Percentiles rank a stretch among this genome's conserved stretches.
phyloP scores from a whole-genome alignment of 306 rosid genomes.

The Rosa multiflora region DNA sequence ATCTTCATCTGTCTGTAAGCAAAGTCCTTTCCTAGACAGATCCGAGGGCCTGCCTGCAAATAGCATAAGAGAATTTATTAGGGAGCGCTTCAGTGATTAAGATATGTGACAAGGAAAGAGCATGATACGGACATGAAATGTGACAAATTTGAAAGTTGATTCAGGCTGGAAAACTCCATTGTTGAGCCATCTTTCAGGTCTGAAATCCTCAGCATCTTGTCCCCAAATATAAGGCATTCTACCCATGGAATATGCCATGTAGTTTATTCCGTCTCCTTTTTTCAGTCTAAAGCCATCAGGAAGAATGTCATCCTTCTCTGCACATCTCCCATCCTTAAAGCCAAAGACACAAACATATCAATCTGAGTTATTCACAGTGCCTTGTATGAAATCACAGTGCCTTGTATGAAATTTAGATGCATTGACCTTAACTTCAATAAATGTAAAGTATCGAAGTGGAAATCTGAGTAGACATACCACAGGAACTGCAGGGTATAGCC shows the following conservation, averaged over 20 bases:
- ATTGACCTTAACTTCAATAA: neutral
- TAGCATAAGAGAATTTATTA: neutral
- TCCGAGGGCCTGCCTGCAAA: conserved; percentile 69
- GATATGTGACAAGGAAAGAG: neutral
- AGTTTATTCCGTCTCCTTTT: conserved; percentile 64
- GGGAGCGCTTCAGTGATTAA: neutral
- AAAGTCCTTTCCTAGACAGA: conserved; percentile 75
- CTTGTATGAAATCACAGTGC: neutral
- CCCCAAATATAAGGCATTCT: conserved; percentile 82
- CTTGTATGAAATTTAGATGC: neutral
- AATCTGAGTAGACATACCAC: conserved; percentile 24
- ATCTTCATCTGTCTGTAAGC: conserved; percentile 83
- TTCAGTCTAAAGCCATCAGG: conserved; percentile 63
- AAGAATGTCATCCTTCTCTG: conserved; percentile 55
- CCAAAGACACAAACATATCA: neutral
- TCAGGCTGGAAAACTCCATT: conserved; percentile 56
- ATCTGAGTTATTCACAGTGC: neutral
- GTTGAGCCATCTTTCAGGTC: conserved; percentile 73
- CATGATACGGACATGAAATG: conserved; percentile 61
- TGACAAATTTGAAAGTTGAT: conserved; percentile 72
- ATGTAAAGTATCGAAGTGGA: neutral
- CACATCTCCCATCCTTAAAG: conserved; percentile 22
- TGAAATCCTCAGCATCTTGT: conserved; percentile 56
- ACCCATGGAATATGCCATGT: conserved; percentile 72
- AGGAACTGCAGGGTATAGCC: conserved; percentile 82